Evolutionary conservation across 192 early-diverging fungal species (phyloP), one percentile per base, ranked within the genome.

Genomic region (Coemansia sp.): DNA sequence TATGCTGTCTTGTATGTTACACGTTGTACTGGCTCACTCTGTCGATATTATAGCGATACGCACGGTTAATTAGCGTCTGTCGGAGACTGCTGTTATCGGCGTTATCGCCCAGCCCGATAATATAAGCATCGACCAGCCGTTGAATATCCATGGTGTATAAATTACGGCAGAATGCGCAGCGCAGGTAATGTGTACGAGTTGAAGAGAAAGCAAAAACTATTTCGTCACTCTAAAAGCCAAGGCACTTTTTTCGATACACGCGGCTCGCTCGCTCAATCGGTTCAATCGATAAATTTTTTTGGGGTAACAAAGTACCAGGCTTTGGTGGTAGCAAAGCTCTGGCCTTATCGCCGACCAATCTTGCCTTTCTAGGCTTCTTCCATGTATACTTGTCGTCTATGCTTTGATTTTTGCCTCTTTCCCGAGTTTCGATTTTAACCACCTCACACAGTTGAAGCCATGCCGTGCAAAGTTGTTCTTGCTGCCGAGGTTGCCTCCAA

Each of bases 401-500:
- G 35, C 9, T 27, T 29, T n/a, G 53, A 14, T 37, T 55, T 29
- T 55, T 56, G 29, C 35, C 35, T 56, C 15, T 45, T 45, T 15
- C 11, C 41, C 3, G 41, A 45, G 1, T 45, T n/a, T 45, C 41
- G 15, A 45, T 45, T 49, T 19, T 12, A 29, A 17, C 7, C 32
- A 9, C 5, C 35, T n/a, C 21, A 2, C 17, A 56, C 29, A 29
- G 15, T 9, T 17, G 2, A 43, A 19, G 22, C 38, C 5, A 84
- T 84, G 83, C 75, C 79, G 57, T 78, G 83, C 75, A 84, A 84
- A 61, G 80, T 78, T 32, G 73, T 82, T 56, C 79, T 84, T 24
- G 83, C 83, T 52, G 80, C 79, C 27, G 73, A 75, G 27, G 72
- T 84, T 43, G 79, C 83, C 27, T 76, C 76, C 27, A 73, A 67